Conservation (phyloP, 2,329 filamentous ascomycete species). For the Calonectria crousiana region DNA sequence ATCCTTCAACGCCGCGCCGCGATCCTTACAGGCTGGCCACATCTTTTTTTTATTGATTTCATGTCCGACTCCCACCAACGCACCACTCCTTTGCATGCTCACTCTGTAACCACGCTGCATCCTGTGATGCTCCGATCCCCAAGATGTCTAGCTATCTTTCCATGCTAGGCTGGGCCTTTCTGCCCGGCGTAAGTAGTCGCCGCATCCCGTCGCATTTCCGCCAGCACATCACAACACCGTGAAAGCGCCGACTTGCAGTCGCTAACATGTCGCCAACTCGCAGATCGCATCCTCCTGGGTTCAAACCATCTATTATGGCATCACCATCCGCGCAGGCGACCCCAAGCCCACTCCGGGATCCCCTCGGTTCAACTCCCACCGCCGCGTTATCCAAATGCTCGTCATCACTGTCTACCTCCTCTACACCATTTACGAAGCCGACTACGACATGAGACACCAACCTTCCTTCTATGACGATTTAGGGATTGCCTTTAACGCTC, state of each 20-base stretch:
- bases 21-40: slow-evolving; percentile 22
- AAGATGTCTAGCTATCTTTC: slow-evolving; percentile 66
- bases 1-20: slow-evolving; percentile 13
- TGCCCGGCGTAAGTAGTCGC: slow-evolving; percentile 60
- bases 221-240: background rate
- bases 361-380: slow-evolving; percentile 78
- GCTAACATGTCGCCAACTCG: slow-evolving; percentile 32
- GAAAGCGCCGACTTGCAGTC: background rate
- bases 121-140: slow-evolving; percentile 35
- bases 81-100: slow-evolving; percentile 10
- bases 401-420: slow-evolving; percentile 87
- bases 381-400: slow-evolving; percentile 83
- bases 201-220: background rate
- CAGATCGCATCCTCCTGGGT: slow-evolving; percentile 83
- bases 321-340: slow-evolving; percentile 91
- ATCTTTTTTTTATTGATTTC: slow-evolving; percentile 8
- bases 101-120: slow-evolving; percentile 4
- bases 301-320: slow-evolving; percentile 85
- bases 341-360: slow-evolving; percentile 79
- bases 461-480: slow-evolving; percentile 86
- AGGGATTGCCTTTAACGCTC: slow-evolving; percentile 74
- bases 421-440: slow-evolving; percentile 94
- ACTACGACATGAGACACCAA: slow-evolving; percentile 78
- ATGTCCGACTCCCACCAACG: background rate
- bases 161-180: slow-evolving; percentile 68